Evolutionary conservation across 164 flowering plant genomes (phyloP).

Genomic region (Litsea cubeba): DNA sequence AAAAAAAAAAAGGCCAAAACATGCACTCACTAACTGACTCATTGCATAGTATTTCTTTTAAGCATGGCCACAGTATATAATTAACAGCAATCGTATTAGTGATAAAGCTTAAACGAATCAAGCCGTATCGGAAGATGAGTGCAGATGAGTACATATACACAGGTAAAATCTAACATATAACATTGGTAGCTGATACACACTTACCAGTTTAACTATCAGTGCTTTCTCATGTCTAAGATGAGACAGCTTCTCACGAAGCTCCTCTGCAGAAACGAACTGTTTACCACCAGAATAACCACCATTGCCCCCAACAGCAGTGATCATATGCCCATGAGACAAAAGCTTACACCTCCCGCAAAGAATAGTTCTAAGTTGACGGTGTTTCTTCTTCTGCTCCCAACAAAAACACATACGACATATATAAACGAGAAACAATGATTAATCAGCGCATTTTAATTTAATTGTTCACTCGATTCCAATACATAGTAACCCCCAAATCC

Average conservation of each 20-base stretch:
- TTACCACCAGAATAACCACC: conserved; percentile 97
- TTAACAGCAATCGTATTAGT: neutral
- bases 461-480: neutral
- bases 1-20: neutral
- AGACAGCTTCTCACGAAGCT: conserved; percentile 78
- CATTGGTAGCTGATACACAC: neutral
- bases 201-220: conserved; percentile 82
- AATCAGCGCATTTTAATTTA: neutral
- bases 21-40: neutral
- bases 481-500: neutral
- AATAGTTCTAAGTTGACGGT: conserved; percentile 75
- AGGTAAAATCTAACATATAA: neutral
- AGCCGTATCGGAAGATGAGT: neutral
- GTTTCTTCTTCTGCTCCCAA: conserved; percentile 82
- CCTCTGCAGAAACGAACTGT: conserved; percentile 84
- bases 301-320: conserved; percentile 97
- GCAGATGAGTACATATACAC: neutral
- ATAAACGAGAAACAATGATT: neutral
- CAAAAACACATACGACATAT: conserved; percentile 4
- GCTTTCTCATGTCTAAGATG: conserved; percentile 79
- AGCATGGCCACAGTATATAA: neutral
- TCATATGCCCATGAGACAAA: conserved; percentile 93
- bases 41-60: neutral
- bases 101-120: neutral
- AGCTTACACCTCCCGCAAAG: conserved; percentile 87